Percentiles rank a stretch among this genome's conserved stretches.
phyloP scores from a whole-genome alignment of 2,329 filamentous ascomycete genomes.

The Fusarium zealandicum region DNA sequence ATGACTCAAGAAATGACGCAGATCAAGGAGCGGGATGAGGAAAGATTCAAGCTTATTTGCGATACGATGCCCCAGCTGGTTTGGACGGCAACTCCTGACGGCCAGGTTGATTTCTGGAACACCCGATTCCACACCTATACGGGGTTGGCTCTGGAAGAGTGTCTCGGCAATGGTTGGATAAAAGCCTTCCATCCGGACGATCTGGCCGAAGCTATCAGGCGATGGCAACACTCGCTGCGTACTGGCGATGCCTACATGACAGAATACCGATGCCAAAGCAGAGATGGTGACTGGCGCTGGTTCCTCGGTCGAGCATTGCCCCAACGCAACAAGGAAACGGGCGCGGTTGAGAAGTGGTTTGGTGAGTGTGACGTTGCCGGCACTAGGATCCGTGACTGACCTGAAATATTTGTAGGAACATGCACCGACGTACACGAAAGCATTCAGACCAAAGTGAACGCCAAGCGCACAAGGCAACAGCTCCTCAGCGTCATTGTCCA shows the following conservation, averaged over 20 bases:
- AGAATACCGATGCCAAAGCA: conserved; percentile 73
- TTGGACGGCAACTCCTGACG: conserved; percentile 75
- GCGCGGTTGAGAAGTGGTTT: conserved; percentile 79
- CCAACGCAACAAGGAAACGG: conserved; percentile 68
- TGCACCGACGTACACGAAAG: conserved; percentile 82
- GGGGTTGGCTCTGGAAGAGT: conserved; percentile 68
- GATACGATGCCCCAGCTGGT: conserved; percentile 76
- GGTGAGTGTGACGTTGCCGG: conserved; percentile 52
- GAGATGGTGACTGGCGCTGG: conserved; percentile 78
- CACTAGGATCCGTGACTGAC: background rate
- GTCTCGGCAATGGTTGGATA: conserved; percentile 68
- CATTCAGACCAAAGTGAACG: conserved; percentile 71
- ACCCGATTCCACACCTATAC: conserved; percentile 83
- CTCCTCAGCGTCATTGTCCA: conserved; percentile 77
- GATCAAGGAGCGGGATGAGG: conserved; percentile 74
- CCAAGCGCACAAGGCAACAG: conserved; percentile 72
- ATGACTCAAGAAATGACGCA: conserved; percentile 73
- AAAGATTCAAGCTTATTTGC: conserved; percentile 77
- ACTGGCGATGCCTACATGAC: conserved; percentile 74
- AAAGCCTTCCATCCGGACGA: conserved; percentile 75
- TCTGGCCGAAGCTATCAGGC: conserved; percentile 58
- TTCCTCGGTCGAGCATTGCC: conserved; percentile 78
- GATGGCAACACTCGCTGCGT: conserved; percentile 68
- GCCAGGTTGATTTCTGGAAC: conserved; percentile 76
- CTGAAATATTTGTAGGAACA: conserved; percentile 53